These are phyloP conservation scores for Carex sylvatica DNA, from an alignment of 202 grass and related monocot genomes.

Conservation along the genomic window DNA sequence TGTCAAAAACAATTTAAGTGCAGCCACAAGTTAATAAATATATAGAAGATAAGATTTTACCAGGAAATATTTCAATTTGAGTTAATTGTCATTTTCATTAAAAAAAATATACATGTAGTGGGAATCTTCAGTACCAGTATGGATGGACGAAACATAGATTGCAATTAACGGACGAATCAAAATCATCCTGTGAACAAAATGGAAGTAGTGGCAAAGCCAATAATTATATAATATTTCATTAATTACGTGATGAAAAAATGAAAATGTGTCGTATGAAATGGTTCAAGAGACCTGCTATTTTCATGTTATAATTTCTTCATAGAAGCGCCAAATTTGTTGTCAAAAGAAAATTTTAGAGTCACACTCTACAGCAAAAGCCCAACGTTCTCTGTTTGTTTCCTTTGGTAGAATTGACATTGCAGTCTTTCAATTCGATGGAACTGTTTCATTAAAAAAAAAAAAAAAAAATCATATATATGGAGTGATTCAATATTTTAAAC, in stretches of 20 bases:
- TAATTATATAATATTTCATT: too few relatives aligned
- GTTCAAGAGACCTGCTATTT: not conserved
- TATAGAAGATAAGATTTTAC: too few relatives aligned
- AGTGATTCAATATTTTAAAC: not conserved
- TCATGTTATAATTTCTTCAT: not conserved
- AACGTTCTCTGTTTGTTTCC: not conserved
- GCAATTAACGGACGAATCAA: not conserved
- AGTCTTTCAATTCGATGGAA: not conserved
- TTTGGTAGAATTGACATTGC: not conserved
- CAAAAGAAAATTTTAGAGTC: not conserved
- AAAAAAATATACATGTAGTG: not conserved
- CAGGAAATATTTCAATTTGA: too few relatives aligned
- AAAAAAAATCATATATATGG: not conserved
- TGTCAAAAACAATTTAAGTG: not conserved
- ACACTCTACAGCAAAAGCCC: not conserved
- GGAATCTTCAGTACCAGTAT: not conserved
- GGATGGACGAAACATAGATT: not conserved
- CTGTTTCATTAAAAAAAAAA: not conserved
- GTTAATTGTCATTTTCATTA: too few relatives aligned
- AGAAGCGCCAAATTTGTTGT: not conserved
- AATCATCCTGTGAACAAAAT: not conserved
- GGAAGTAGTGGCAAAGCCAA: not conserved
- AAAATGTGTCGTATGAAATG: not conserved
- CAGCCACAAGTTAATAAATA: too few relatives aligned
- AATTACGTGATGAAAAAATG: too few relatives aligned